Percentiles rank a stretch among this genome's conserved stretches.
Conservation (phyloP, 1,284 basidiomycete genomes). For the Xerocomus nothofagi region DNA sequence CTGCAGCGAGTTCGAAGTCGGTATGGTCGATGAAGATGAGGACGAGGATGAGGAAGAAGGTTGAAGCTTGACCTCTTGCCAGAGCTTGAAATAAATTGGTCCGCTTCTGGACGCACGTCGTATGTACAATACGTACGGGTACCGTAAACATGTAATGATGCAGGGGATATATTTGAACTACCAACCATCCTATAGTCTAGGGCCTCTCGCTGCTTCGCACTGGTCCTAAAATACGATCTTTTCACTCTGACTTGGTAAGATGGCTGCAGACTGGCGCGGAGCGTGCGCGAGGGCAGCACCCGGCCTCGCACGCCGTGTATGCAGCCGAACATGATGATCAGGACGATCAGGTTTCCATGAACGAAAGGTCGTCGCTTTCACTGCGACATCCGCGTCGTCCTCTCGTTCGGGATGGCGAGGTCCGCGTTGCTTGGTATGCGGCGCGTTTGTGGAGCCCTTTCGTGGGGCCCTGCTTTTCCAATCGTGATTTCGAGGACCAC, state of each 20-base stretch:
- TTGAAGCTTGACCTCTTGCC: slow-evolving; percentile 15
- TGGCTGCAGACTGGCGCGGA: slow-evolving; percentile 81
- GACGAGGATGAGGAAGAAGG: slow-evolving; percentile 24
- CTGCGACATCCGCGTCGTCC: neutral
- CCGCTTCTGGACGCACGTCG: neutral
- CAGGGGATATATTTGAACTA: neutral
- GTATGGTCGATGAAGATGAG: slow-evolving; percentile 53
- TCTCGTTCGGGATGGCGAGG: slow-evolving; percentile 2
- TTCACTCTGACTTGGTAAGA: slow-evolving; percentile 77
- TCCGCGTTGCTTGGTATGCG: slow-evolving; percentile 5
- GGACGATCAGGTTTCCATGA: slow-evolving; percentile 7
- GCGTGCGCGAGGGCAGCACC: slow-evolving; percentile 91
- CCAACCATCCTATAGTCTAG: neutral
- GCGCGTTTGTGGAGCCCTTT: neutral
- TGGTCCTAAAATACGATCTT: slow-evolving; percentile 77
- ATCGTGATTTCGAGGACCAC: slow-evolving; percentile 27
- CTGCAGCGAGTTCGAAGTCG: slow-evolving; percentile 86
- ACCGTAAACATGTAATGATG: neutral
- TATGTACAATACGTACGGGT: neutral
- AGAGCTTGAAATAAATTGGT: neutral
- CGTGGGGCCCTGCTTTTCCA: slow-evolving; percentile 7
- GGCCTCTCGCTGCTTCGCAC: neutral
- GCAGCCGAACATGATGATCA: slow-evolving; percentile 6
- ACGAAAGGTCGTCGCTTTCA: neutral
- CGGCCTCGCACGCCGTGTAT: slow-evolving; percentile 62